Base-by-base conservation (phyloP, 805 yeast species). In the Suhomyces sp. region DNA sequence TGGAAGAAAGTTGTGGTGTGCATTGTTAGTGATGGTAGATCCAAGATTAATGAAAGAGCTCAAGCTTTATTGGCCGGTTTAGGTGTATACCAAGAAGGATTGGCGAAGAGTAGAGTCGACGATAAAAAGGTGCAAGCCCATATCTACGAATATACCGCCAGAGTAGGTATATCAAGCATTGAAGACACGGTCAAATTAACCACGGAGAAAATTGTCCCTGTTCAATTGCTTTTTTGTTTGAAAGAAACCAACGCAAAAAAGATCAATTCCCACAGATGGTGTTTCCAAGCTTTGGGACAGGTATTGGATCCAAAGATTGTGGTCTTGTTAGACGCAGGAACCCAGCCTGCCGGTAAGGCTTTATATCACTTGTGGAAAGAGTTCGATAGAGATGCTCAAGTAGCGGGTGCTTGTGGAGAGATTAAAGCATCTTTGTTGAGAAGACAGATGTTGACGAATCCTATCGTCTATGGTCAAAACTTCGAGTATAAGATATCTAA, bases 401-500 rank as follows among this genome's bases (percentile, higher is more conserved):
- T 84, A 24, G 88, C 87, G 4, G 88, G 88, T 22, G 87, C 87
- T 4, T 83, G 87, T 68, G 88, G 88, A n/a, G 88, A 83, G 59
- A 83, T 83, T 60, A 83, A 81, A 52, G 86, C 86, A 2, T 75
- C 80, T 63, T 69, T 83, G 64, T 73, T 73, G 37, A 70, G 71
- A 48, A 62, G 76, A 17, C 78, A 74, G 60, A 74, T 79, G 56
- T 59, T 81, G 53, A 71, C 82, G 39, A 83, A 84, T 61, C 87
- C 87, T 12, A 66, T 83, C 33, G 86, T 84, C 15, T 85, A 85
- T 13, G 82, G 83, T 6, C 88, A 83, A 62, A 84, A 84, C 60
- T 83, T 83, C 60, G 87, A 83, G 66, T 83, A 83, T 63, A 83
- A 83, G 60, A 83, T 84, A 60, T 83, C 87, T 49, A 83, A 83